A percentile compares a stretch with the other conserved stretches of the same genome.
Conservation (phyloP, 345 rosid genomes). For the Bruguiera sexangula region DNA sequence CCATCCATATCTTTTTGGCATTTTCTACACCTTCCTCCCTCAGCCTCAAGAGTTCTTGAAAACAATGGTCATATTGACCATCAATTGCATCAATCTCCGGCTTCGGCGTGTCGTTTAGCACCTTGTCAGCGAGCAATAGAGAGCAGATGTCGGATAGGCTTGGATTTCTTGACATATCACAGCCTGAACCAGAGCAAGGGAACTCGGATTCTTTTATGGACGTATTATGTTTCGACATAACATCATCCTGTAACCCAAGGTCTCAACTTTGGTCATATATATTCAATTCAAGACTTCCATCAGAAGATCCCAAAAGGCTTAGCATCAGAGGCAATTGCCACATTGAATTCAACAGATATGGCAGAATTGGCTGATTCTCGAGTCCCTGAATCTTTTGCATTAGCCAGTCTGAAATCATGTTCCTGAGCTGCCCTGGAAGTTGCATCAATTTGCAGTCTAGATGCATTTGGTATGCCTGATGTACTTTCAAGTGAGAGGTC, state of each 20-base stretch:
- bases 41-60: conserved; percentile 55
- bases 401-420: conserved; percentile 21
- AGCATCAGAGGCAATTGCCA: conserved; percentile 19
- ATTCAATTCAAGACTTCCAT: conserved; percentile 20
- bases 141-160: conserved; percentile 41
- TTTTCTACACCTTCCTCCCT: conserved; percentile 61
- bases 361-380: conserved; percentile 45
- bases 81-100: conserved; percentile 51
- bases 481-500: conserved; percentile 40
- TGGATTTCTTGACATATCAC: conserved; percentile 37
- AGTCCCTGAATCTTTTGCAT: conserved; percentile 17
- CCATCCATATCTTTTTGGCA: conserved; percentile 58
- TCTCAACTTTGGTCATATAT: conserved; percentile 14
- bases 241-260: conserved; percentile 19
- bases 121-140: conserved; percentile 37
- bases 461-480: conserved; percentile 30
- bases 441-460: conserved; percentile 8
- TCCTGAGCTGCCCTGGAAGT: conserved; percentile 22
- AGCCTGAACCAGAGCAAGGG: conserved; percentile 40
- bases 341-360: conserved; percentile 45
- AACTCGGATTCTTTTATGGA: conserved; percentile 27
- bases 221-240: conserved; percentile 16
- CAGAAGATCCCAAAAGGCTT: conserved; percentile 27
- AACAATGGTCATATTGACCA: conserved; percentile 46
- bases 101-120: conserved; percentile 42